Evolutionary conservation across 148 eudicot genomes (phyloP).

Genomic region (Nyssa sinensis): DNA sequence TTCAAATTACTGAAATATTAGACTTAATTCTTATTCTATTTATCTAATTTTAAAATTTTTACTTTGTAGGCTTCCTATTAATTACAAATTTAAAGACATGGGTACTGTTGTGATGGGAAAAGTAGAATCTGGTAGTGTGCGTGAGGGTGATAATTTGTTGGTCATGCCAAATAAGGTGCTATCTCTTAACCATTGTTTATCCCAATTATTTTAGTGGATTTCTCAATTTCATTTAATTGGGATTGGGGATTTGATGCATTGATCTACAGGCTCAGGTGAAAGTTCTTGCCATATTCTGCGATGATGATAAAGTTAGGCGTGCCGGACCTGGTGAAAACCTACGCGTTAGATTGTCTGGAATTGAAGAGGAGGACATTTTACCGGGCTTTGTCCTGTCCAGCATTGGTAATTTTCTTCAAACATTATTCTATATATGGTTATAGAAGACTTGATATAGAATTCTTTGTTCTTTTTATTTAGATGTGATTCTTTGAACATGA

Average conservation of each 20-base stretch:
- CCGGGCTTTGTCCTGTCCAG: constrained; percentile 76
- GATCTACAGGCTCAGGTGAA: constrained; percentile 72
- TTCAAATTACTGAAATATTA: not conserved
- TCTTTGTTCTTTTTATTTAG: not conserved
- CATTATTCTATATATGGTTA: not conserved
- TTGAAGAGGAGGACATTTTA: constrained; percentile 84
- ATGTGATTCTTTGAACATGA: not conserved
- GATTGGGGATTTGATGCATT: not conserved
- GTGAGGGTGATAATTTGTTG: constrained; percentile 69
- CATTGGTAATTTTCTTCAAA: constrained; percentile 43
- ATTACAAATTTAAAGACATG: constrained; percentile 86
- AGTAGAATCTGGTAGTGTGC: constrained; percentile 80
- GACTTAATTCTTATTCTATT: not conserved
- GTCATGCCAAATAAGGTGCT: constrained; percentile 91
- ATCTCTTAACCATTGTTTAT: not conserved
- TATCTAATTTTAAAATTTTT: not conserved
- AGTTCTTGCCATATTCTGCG: constrained; percentile 64
- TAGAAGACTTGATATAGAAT: not conserved
- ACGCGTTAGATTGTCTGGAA: constrained; percentile 72
- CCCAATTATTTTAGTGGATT: not conserved
- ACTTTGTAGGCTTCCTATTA: constrained; percentile 66
- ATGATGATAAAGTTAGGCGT: constrained; percentile 70
- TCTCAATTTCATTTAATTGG: not conserved
- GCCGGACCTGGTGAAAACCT: constrained; percentile 95
- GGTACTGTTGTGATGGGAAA: constrained; percentile 96